Percentiles rank a stretch among this genome's conserved stretches.
Conservation (phyloP, 495 filamentous ascomycete genomes). For the Aspergillus indologenus region DNA sequence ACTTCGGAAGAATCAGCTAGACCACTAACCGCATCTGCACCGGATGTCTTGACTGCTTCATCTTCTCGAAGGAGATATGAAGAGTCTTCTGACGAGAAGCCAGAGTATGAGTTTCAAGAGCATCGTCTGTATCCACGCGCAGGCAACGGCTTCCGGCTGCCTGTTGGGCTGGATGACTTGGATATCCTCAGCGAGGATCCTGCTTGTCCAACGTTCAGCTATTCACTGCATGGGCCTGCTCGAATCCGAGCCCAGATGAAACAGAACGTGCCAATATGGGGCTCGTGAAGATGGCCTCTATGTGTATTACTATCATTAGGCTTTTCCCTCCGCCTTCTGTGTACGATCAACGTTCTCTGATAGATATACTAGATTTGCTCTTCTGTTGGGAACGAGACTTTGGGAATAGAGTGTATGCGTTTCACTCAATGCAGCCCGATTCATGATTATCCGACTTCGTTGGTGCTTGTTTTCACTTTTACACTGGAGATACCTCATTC, state of each 20-base stretch:
- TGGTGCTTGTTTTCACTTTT: background rate
- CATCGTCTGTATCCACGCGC: conserved; percentile 64
- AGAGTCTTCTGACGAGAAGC: conserved; percentile 25
- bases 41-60: conserved; percentile 2
- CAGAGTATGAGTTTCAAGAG: conserved; percentile 41
- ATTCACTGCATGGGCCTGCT: conserved; percentile 29
- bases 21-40: background rate
- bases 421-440: background rate
- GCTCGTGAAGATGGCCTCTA: background rate
- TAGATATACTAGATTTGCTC: background rate
- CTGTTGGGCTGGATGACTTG: conserved; percentile 35
- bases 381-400: background rate
- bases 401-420: background rate
- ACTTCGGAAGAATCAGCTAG: conserved; percentile 1
- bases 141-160: conserved; percentile 49
- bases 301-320: background rate
- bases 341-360: background rate
- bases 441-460: background rate
- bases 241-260: conserved; percentile 14
- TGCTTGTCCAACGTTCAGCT: conserved; percentile 43
- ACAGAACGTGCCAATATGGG: conserved; percentile 13
- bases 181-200: conserved; percentile 44
- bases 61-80: conserved; percentile 10
- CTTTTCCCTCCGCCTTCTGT: background rate
- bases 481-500: background rate